These are phyloP conservation scores for Tranzscheliella williamsii DNA, from an alignment of 1,284 basidiomycete genomes.

Conservation along the genomic window DNA sequence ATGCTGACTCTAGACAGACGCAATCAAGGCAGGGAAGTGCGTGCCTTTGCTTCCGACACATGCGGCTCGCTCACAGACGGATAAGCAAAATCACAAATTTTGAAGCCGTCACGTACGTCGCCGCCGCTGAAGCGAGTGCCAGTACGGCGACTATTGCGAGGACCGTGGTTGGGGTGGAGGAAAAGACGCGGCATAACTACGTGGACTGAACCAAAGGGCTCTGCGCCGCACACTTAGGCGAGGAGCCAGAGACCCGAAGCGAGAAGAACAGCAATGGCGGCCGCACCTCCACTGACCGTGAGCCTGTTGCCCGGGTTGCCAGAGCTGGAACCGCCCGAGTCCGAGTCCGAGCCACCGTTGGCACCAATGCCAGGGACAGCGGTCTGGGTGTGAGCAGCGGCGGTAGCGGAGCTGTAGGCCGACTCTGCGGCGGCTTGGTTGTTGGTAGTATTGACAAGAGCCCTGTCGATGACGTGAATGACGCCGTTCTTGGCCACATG, in stretches of 20 bases:
- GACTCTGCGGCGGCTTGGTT: slow-evolving; percentile 67
- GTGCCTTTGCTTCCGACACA: too few species aligned
- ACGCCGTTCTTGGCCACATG: slow-evolving; percentile 74
- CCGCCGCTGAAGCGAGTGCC: too few species aligned
- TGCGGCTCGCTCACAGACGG: too few species aligned
- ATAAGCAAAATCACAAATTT: too few species aligned
- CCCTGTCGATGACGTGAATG: slow-evolving; percentile 70
- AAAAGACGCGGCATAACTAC: too few species aligned
- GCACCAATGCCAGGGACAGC: slow-evolving; percentile 6
- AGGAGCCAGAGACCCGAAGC: slow-evolving; percentile 32
- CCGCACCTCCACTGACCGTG: slow-evolving; percentile 16
- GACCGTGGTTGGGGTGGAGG: too few species aligned
- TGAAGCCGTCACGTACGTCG: too few species aligned
- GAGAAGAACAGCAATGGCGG: slow-evolving; percentile 19
- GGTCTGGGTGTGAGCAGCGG: slow-evolving; percentile 25
- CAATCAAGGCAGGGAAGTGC: too few species aligned
- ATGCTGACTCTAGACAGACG: too few species aligned
- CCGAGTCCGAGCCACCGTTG: slow-evolving; percentile 6
- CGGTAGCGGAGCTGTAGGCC: slow-evolving; percentile 61
- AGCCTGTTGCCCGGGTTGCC: slow-evolving; percentile 10
- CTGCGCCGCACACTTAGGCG: too few species aligned
- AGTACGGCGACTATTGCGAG: too few species aligned
- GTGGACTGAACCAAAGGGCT: too few species aligned
- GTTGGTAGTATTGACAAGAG: slow-evolving; percentile 67
- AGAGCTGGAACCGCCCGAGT: slow-evolving; percentile 5